phyloP scores from a whole-genome alignment of 352 stramenopile species.

The Bremia lactucae region DNA sequence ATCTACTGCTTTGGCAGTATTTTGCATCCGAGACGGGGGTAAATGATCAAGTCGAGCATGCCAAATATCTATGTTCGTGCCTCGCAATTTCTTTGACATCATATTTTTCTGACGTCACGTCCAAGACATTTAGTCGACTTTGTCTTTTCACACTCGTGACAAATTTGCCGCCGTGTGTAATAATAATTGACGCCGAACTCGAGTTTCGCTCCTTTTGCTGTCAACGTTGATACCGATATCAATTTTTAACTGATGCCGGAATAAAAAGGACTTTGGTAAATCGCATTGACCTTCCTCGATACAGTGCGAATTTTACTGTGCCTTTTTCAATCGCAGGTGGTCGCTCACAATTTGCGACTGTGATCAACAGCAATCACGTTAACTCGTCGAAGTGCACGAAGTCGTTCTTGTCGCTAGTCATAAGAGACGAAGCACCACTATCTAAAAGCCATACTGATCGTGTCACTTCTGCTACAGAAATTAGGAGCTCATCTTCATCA shows the following conservation, averaged over 20 bases:
- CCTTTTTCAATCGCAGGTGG: neutral
- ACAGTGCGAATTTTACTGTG: neutral
- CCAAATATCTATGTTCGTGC: too few species aligned
- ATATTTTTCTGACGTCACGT: too few species aligned
- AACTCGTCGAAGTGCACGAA: constrained; percentile 1
- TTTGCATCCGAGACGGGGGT: too few species aligned
- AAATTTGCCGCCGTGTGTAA: neutral
- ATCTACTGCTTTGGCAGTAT: too few species aligned
- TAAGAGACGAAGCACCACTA: neutral
- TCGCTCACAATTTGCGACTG: neutral
- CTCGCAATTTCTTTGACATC: too few species aligned
- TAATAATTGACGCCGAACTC: neutral
- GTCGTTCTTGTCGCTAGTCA: neutral
- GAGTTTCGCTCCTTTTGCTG: neutral
- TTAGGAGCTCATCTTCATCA: constrained; percentile 4
- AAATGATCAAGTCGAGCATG: too few species aligned
- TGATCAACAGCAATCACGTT: neutral
- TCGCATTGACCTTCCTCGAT: neutral
- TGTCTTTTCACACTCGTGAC: neutral
- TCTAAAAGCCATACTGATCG: neutral
- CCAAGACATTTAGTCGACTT: too few species aligned
- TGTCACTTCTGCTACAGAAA: neutral
- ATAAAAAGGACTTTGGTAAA: constrained; percentile 1
- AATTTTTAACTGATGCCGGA: neutral
- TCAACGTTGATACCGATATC: neutral